A percentile compares a stretch with the other conserved stretches of the same genome.
These are phyloP conservation scores for Colletotrichum sublineola DNA, from an alignment of 2,329 filamentous ascomycete genomes.

Conservation along the genomic window DNA sequence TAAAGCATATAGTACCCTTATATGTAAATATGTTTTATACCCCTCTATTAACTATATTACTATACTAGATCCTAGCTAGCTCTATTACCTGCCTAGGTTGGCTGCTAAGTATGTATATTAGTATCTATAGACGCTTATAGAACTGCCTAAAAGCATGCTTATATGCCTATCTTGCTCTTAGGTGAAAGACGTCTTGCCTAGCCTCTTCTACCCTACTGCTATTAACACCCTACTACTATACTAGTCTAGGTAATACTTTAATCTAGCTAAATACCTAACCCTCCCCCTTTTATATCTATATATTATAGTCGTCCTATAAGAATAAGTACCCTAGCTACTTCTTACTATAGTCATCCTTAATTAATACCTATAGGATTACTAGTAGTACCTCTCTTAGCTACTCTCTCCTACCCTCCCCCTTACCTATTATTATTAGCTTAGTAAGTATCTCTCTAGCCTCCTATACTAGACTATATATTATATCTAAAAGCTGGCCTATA, in stretches of 20 bases:
- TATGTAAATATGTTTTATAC: neutral
- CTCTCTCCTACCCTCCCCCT: neutral
- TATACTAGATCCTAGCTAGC: neutral
- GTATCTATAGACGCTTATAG: neutral
- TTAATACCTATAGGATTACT: neutral
- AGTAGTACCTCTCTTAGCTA: neutral
- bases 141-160: neutral
- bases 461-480: slow-evolving; percentile 8
- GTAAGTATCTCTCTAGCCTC: neutral
- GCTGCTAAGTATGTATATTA: neutral
- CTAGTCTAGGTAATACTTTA: neutral
- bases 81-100: neutral
- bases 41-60: neutral
- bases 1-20: neutral
- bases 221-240: neutral
- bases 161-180: neutral
- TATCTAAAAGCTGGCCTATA: neutral
- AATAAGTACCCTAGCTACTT: neutral
- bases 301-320: neutral
- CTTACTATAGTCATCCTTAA: neutral
- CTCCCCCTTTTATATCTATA: neutral
- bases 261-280: neutral
- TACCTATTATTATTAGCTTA: neutral
- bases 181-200: neutral
- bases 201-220: neutral